Conservation (phyloP, 2,329 filamentous ascomycete species). For the Clarireedia sp. region DNA sequence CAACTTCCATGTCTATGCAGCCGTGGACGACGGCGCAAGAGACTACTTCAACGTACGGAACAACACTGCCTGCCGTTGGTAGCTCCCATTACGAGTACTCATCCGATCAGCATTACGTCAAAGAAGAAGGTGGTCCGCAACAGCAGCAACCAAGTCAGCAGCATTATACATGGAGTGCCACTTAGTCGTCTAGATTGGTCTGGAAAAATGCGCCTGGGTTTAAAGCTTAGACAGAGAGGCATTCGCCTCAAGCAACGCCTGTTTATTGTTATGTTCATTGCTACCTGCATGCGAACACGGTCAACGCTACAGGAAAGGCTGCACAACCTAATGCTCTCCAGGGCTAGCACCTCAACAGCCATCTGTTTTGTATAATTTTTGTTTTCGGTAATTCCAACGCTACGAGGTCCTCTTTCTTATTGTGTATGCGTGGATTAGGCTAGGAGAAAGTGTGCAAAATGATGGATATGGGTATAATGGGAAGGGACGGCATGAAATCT, state of each 20-base stretch:
- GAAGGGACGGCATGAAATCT: neutral
- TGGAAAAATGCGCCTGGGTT: neutral
- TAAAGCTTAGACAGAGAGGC: neutral
- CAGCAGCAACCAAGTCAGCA: constrained; percentile 13
- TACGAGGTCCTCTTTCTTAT: neutral
- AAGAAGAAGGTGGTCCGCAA: constrained; percentile 16
- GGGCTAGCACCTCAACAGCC: neutral
- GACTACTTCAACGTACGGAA: constrained; percentile 17
- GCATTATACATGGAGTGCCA: constrained; percentile 26
- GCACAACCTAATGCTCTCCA: neutral
- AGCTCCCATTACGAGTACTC: constrained; percentile 23
- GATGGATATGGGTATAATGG: neutral
- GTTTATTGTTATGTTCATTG: no score
- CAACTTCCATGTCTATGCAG: constrained; percentile 15
- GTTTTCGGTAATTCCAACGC: no score
- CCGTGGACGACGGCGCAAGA: constrained; percentile 23
- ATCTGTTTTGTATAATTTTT: neutral
- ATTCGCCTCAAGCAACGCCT: no score
- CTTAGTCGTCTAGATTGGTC: constrained; percentile 5
- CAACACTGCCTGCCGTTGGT: constrained; percentile 11
- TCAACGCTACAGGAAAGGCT: no score
- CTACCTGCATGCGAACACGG: no score
- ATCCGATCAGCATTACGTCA: constrained; percentile 18
- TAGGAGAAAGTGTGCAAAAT: neutral
- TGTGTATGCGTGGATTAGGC: neutral